Conservation (phyloP, 2,329 filamentous ascomycete species). For the Ramularia collo-cygni region DNA sequence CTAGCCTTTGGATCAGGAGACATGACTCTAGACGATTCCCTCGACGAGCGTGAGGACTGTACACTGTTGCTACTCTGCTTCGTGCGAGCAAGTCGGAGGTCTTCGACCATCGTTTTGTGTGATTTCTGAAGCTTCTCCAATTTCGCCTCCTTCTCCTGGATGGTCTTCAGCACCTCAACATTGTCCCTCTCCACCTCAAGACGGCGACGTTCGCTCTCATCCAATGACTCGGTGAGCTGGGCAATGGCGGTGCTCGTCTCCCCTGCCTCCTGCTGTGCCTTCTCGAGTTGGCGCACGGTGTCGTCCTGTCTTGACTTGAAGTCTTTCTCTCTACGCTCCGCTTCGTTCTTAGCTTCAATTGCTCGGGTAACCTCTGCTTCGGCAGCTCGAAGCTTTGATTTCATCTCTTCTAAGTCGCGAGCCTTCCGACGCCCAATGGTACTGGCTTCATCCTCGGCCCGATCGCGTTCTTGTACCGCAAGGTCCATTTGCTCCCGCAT, state of each 20-base stretch:
- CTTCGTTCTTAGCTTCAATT: constrained; percentile 67
- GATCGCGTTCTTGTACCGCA: constrained; percentile 88
- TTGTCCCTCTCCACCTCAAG: constrained; percentile 79
- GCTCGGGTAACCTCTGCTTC: constrained; percentile 69
- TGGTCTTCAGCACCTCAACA: constrained; percentile 34
- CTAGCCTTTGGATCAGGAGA: constrained; percentile 36
- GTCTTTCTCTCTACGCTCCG: constrained; percentile 66
- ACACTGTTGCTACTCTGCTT: constrained; percentile 34
- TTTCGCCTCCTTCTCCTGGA: constrained; percentile 15
- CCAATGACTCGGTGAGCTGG: constrained; percentile 70
- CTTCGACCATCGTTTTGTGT: constrained; percentile 54
- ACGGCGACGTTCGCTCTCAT: constrained; percentile 79
- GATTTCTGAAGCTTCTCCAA: constrained; percentile 49
- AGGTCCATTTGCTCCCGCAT: constrained; percentile 84
- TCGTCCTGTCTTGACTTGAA: constrained; percentile 69
- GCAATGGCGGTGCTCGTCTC: constrained; percentile 72
- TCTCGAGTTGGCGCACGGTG: constrained; percentile 63
- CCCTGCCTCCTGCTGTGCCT: constrained; percentile 63
- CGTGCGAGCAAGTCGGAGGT: constrained; percentile 39
- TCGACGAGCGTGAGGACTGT: constrained; percentile 52
- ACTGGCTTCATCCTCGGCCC: constrained; percentile 83
- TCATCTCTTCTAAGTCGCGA: constrained; percentile 81
- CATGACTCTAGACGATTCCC: constrained; percentile 47
- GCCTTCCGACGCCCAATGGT: constrained; percentile 67
- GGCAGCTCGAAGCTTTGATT: constrained; percentile 68